Base-by-base conservation (phyloP, 108 stramenopile genomes). In the Discostella stelligeroides region DNA sequence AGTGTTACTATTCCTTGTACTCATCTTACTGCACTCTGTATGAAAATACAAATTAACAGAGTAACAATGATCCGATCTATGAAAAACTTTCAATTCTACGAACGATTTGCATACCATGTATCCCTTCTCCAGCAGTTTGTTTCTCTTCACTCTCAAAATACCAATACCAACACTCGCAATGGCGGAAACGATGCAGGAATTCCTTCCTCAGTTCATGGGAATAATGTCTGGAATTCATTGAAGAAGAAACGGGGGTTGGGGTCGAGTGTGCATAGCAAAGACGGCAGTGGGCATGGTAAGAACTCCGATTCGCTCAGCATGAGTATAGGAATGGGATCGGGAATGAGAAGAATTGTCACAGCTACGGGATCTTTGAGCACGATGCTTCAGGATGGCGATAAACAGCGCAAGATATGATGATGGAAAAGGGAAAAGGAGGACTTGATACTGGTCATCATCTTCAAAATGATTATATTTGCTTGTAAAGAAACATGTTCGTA, bases 31-130 rank as follows among this genome's bases (percentile, higher is more conserved):
- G 17, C 28, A 27, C n/a, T n/a, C n/a, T n/a, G n/a, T n/a, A 34
- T 34, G 34, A 34, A 34, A 55, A 51, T 24, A 18, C 18, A 8
- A 18, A 50, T 6, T 30, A 46, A 60, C n/a, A 72, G 71, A 25
- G 63, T 72, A 12, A 34, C 9, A 21, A 84, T 84, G 81, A 86
- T 90, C 23, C 68, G 68, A 54, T 68, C 82, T 23, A 63, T 90
- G 20, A 76, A 83, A 27, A 57, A 79, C 40, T 72, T 72, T 21
- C 51, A 65, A 8, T 60, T 13, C n/a, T 93, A 90, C 42, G 73
- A 84, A 40, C 58, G 46, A 0, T 93, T 85, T 70, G 92, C 92
- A 21, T 93, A 93, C 51, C 88, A 90, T 58, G 67, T 88, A 20
- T 63, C 83, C 20, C 58, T 87, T 14, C 65, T 93, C 47, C 76